Conservation (phyloP, 257 asterid genomes). For the Apocynum venetum region DNA sequence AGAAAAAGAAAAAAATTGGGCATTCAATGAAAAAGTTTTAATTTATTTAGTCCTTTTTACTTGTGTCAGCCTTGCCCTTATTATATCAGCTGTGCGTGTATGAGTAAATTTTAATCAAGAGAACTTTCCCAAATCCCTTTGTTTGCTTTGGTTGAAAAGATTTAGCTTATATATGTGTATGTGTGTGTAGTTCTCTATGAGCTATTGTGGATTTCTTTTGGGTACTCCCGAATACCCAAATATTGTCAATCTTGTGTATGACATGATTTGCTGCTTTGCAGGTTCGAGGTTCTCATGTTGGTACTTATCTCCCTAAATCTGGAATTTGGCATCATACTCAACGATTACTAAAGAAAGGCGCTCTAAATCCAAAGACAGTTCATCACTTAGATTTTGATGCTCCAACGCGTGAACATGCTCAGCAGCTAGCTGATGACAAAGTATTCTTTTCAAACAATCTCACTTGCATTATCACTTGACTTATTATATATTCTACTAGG, state of each 20-base stretch:
- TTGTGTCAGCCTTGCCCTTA: background rate
- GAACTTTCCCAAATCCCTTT: background rate
- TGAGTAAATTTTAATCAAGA: background rate
- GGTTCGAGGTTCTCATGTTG: slow-evolving; percentile 95
- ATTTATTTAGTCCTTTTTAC: background rate
- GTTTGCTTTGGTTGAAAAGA: background rate
- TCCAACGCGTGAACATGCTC: slow-evolving; percentile 92
- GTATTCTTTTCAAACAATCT: slow-evolving; percentile 38
- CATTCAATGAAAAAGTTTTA: background rate
- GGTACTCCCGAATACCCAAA: background rate
- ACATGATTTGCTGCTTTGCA: slow-evolving; percentile 24
- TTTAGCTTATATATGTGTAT: background rate
- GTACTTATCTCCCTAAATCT: slow-evolving; percentile 88
- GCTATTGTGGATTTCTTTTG: background rate
- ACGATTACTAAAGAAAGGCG: slow-evolving; percentile 68
- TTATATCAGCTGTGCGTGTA: background rate
- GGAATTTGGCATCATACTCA: slow-evolving; percentile 98
- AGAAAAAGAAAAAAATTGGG: background rate
- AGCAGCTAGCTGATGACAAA: slow-evolving; percentile 82
- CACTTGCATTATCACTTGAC: slow-evolving; percentile 20
- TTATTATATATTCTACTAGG: background rate
- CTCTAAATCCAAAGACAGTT: slow-evolving; percentile 59
- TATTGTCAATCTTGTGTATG: background rate
- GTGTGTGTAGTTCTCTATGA: background rate
- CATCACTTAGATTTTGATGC: slow-evolving; percentile 99